phyloP scores from a whole-genome alignment of 176 grass and related monocot genomes.

The Aechmea fasciata region DNA sequence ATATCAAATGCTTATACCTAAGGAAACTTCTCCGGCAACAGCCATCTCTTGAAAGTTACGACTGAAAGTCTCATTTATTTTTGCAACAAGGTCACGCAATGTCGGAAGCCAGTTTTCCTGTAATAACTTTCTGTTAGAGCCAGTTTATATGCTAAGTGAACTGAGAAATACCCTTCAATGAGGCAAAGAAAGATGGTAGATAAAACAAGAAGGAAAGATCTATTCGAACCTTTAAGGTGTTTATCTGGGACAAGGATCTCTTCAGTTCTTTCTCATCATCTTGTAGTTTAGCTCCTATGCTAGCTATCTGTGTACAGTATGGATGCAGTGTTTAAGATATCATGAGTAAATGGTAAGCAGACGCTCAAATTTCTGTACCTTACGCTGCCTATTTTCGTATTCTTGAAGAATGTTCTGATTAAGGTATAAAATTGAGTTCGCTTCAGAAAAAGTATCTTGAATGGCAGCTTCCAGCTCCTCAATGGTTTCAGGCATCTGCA shows the following conservation, averaged over 20 bases:
- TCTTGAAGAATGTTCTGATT: slow-evolving; percentile 90
- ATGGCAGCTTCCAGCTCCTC: slow-evolving; percentile 76
- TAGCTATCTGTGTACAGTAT: slow-evolving; percentile 58
- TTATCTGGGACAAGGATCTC: slow-evolving; percentile 48
- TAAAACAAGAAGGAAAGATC: slow-evolving; percentile 4
- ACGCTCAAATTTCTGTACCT: slow-evolving; percentile 38
- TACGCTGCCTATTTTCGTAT: slow-evolving; percentile 63
- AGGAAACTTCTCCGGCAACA: slow-evolving; percentile 92
- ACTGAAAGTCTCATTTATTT: slow-evolving; percentile 88
- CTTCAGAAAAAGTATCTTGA: slow-evolving; percentile 80
- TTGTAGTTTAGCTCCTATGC: slow-evolving; percentile 63
- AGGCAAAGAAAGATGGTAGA: neutral
- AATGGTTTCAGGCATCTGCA: slow-evolving; percentile 65
- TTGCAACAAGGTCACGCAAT: slow-evolving; percentile 61
- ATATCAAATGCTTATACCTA: slow-evolving; percentile 37
- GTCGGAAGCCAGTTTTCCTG: slow-evolving; percentile 90
- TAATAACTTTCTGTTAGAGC: slow-evolving; percentile 5
- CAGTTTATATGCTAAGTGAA: slow-evolving; percentile 4
- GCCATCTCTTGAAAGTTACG: slow-evolving; percentile 99
- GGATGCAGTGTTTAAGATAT: neutral
- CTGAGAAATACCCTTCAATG: slow-evolving; percentile 8
- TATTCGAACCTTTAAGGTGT: slow-evolving; percentile 61
- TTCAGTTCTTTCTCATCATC: slow-evolving; percentile 42
- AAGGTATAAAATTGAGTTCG: slow-evolving; percentile 90
- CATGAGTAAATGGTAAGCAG: slow-evolving; percentile 6